phyloP scores from a whole-genome alignment of 208 protist genomes.

The Phytomonas sp. region DNA sequence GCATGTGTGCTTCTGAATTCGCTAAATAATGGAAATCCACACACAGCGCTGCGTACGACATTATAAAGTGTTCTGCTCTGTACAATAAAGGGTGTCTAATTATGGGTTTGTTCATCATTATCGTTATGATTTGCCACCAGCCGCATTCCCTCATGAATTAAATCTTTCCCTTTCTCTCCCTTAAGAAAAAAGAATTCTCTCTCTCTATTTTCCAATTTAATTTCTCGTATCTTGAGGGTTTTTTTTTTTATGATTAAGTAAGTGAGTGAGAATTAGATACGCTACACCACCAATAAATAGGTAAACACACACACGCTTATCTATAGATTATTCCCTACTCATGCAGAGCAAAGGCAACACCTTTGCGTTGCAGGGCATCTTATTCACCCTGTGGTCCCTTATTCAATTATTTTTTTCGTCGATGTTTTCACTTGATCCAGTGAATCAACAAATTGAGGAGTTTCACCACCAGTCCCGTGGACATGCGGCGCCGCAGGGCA shows the following conservation, averaged over 20 bases:
- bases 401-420: neutral
- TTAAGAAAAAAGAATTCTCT: neutral
- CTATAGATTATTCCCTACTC: neutral
- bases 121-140: neutral
- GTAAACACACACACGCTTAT: neutral
- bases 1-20: conserved; percentile 91
- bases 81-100: conserved; percentile 10
- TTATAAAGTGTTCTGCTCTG: conserved; percentile 3
- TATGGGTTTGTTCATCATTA: neutral
- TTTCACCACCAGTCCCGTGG: neutral
- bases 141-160: neutral
- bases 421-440: neutral
- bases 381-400: neutral
- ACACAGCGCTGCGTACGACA: conserved; percentile 24
- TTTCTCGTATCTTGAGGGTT: neutral
- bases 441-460: conserved; percentile 2
- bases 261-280: neutral
- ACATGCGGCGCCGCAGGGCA: neutral
- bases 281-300: neutral
- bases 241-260: neutral
- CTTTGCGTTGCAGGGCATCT: neutral
- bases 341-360: neutral
- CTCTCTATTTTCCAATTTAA: neutral
- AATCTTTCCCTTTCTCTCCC: neutral
- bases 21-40: conserved; percentile 61